Conservation (phyloP, 805 yeast species). For the Peterozyma xylosa region DNA sequence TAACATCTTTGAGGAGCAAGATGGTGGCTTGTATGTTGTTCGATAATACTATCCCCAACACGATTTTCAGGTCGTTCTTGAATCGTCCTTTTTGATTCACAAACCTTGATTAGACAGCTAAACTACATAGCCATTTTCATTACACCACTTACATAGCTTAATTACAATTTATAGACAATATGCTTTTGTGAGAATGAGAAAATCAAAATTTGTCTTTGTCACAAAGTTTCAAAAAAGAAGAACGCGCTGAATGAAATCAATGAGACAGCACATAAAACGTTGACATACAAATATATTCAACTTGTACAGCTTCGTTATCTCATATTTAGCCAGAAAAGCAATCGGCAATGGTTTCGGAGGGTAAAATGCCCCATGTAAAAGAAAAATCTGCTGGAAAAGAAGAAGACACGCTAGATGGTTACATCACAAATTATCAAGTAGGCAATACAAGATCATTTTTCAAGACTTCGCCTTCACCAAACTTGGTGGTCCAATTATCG, state of each 20-base stretch:
- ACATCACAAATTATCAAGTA: conserved; percentile 20
- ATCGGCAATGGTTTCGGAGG: no score
- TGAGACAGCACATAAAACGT: no score
- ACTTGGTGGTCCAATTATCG: conserved; percentile 10
- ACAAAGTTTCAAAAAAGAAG: no score
- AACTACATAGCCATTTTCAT: not conserved
- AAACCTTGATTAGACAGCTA: not conserved
- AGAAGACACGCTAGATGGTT: not conserved
- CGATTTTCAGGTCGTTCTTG: not conserved
- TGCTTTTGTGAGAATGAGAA: no score
- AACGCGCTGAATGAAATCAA: no score
- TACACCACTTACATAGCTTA: not conserved
- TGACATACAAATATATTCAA: no score
- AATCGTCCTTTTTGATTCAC: not conserved
- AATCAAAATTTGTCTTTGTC: no score
- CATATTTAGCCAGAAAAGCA: no score
- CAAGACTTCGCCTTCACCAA: conserved; percentile 18
- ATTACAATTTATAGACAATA: no score
- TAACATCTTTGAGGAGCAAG: conserved; percentile 62
- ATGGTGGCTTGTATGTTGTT: conserved; percentile 66
- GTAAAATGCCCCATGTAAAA: no score
- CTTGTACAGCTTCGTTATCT: no score
- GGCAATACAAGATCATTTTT: conserved; percentile 25
- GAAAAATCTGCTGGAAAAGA: not conserved
- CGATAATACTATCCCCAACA: conserved; percentile 14